These are phyloP conservation scores for Paecilomyces sp. DNA, from an alignment of 2,329 filamentous ascomycete genomes.

Conservation along the genomic window DNA sequence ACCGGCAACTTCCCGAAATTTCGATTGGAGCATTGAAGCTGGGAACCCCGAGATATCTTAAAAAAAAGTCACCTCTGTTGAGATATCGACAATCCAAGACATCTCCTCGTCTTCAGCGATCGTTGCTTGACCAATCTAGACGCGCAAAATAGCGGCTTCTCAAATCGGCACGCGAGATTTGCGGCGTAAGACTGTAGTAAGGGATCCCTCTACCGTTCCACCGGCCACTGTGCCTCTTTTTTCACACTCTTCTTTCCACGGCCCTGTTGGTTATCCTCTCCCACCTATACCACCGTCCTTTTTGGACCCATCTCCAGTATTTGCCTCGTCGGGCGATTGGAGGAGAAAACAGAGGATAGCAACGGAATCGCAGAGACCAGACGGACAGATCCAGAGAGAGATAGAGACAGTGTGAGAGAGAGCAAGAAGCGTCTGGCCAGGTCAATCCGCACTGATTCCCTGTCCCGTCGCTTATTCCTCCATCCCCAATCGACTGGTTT, in stretches of 20 bases:
- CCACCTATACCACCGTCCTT: background rate
- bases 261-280: background rate
- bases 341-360: background rate
- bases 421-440: background rate
- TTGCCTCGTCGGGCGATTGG: background rate
- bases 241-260: background rate
- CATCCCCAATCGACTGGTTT: background rate
- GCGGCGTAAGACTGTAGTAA: background rate
- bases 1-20: background rate
- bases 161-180: background rate
- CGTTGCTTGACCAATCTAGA: background rate
- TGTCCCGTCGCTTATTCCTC: slow-evolving; percentile 1
- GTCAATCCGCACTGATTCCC: background rate
- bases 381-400: background rate
- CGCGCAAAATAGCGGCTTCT: background rate
- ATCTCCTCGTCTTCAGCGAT: background rate
- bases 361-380: no score
- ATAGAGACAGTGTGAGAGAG: background rate
- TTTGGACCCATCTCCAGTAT: background rate
- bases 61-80: background rate
- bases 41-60: background rate
- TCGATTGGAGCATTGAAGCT: background rate
- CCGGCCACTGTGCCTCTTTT: background rate
- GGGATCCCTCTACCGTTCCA: background rate
- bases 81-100: background rate